A percentile compares a stretch with the other conserved stretches of the same genome.
These are phyloP conservation scores for Trichoderma endophyticum DNA, from an alignment of 2,329 filamentous ascomycete species.

Conservation along the genomic window DNA sequence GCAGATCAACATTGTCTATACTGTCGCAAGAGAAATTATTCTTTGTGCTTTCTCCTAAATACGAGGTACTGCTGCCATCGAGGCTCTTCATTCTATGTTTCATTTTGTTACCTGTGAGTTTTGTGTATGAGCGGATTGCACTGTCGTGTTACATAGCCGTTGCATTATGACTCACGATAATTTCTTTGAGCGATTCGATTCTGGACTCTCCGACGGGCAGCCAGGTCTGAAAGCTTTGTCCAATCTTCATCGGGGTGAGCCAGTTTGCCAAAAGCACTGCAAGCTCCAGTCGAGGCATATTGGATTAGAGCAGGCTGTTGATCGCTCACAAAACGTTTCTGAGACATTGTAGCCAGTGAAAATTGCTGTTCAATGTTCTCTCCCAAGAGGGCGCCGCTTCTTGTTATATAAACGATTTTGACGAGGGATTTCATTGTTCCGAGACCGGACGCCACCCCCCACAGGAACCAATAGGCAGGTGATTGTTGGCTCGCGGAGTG, in stretches of 20 bases:
- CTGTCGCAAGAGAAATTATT: background rate
- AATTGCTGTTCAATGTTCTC: background rate
- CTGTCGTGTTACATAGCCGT: background rate
- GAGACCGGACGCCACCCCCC: background rate
- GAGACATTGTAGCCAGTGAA: background rate
- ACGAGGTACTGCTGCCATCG: background rate
- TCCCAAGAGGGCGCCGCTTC: background rate
- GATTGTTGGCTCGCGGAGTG: background rate
- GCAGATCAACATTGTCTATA: background rate
- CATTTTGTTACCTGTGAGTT: background rate
- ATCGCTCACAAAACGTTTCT: background rate
- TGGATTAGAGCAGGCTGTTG: background rate
- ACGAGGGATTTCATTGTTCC: background rate
- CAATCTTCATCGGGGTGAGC: background rate
- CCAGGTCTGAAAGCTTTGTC: background rate
- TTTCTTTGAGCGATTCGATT: background rate
- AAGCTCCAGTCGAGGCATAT: background rate
- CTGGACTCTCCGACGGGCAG: background rate
- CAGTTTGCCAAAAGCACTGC: background rate
- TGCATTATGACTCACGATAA: background rate
- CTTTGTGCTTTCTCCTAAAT: background rate
- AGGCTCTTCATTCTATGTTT: background rate
- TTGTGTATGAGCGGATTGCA: background rate
- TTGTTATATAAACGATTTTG: background rate
- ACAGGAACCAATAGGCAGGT: background rate